Conservation (phyloP, 1,284 basidiomycete species). For the Sanghuangporus baumii region DNA sequence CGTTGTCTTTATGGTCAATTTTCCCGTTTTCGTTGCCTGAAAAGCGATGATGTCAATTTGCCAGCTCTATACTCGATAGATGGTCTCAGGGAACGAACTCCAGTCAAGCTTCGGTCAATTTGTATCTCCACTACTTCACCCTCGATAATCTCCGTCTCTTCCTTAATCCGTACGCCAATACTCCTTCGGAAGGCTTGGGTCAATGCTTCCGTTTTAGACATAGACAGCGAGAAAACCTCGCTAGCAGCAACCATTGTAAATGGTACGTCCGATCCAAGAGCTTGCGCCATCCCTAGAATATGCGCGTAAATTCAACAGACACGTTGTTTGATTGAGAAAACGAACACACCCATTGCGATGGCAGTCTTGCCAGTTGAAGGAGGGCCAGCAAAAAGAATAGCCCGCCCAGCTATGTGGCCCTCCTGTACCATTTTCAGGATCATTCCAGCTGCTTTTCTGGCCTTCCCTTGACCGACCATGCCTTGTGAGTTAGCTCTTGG, state of each 20-base stretch:
- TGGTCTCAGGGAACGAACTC: conserved; percentile 49
- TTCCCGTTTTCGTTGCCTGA: conserved; percentile 96
- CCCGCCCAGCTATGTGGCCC: conserved; percentile 89
- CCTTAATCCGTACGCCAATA: conserved; percentile 95
- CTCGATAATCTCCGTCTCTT: conserved; percentile 96
- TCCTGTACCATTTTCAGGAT: conserved; percentile 98
- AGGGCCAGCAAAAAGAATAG: conserved; percentile 94
- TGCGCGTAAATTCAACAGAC: conserved; percentile 1
- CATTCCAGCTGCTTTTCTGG: conserved; percentile 94
- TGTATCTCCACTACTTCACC: conserved; percentile 99
- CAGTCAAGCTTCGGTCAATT: conserved; percentile 94
- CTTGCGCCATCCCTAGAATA: conserved; percentile 87
- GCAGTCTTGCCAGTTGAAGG: conserved; percentile 97
- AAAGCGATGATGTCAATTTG: conserved; percentile 8
- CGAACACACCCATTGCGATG: conserved; percentile 80
- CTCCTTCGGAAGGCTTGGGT: conserved; percentile 94
- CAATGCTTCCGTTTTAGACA: conserved; percentile 98
- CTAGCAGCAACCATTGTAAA: conserved; percentile 97
- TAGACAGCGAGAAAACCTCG: conserved; percentile 95
- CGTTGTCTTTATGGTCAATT: conserved; percentile 96
- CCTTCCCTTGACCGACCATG: conserved; percentile 95
- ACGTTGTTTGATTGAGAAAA: neutral
- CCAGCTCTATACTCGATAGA: no score
- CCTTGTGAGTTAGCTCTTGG: conserved; percentile 87
- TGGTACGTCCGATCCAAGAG: conserved; percentile 88